Evolutionary conservation across 1,139 yeast genomes (phyloP), one percentile per base, ranked within the genome.

Genomic region (Sugiyamaella japonica): DNA sequence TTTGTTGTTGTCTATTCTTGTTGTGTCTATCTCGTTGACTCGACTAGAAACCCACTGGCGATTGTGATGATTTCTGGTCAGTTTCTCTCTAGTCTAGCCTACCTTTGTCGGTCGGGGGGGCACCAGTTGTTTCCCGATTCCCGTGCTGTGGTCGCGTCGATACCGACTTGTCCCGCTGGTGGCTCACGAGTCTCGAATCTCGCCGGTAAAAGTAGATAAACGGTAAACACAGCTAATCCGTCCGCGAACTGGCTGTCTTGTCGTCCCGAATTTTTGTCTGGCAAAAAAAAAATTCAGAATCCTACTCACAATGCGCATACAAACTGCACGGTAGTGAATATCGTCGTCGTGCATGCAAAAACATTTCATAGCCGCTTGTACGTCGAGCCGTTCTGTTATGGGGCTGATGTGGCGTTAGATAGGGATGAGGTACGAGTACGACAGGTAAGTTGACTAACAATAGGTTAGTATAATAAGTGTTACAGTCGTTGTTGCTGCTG

Each of bases 201-300:
- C 25, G 25, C 25, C 25, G 3, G 25, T 20, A 20, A 20, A 20
- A 20, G 25, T 6, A 20, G 6, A 20, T 20, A 20, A 20, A 20
- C 6, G 25, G 25, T 6, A 28, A 23, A 42, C 15, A 29, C 37
- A 42, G 25, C 37, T 10, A 42, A 42, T 31, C 36, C 36, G 13
- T 28, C 37, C 29, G 15, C 23, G 46, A 42, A 42, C 37, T 28
- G 29, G 46, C 46, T 42, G 46, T 42, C 46, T 28, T 42, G 20
- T 42, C 25, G 15, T 31, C 46, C 32, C 28, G 29, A n/a, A 28
- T 42, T 42, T 42, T 42, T 41, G 10, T 25, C 6, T 13, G n/a
- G 5, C n/a, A n/a, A n/a, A 42, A 23, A 29, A 42, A 42, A 42
- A 29, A 17, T 28, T 20, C 8, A 3, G 34, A 10, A 42, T 15